Conservation (phyloP, 371 early-diverging fungal genomes). For the Dinochytrium kinnereticum region DNA sequence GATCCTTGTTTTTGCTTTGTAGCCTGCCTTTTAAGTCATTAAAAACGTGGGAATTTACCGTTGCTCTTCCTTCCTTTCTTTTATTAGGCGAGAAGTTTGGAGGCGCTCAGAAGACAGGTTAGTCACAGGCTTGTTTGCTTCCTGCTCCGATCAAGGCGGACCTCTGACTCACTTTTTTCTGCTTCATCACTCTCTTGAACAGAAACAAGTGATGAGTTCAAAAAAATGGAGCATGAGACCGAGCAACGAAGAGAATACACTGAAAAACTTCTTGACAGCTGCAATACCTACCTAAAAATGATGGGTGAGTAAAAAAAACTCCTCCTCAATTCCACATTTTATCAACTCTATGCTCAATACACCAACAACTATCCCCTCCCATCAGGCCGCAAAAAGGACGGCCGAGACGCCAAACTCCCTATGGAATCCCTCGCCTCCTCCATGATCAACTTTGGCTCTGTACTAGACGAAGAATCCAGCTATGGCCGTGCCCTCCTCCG, state of each 20-base stretch:
- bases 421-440: constrained; percentile 23
- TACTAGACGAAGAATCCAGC: background rate
- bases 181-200: background rate
- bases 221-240: constrained; percentile 51
- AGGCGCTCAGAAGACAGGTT: constrained; percentile 49
- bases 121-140: constrained; percentile 2
- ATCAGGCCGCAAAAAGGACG: constrained; percentile 15
- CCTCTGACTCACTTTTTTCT: too few relatives aligned
- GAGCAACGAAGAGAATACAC: constrained; percentile 45
- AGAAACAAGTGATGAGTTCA: constrained; percentile 59
- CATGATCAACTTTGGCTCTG: constrained; percentile 17
- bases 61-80: too few relatives aligned
- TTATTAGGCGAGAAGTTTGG: constrained; percentile 49
- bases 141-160: too few relatives aligned
- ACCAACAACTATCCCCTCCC: background rate
- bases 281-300: constrained; percentile 38
- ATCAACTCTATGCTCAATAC: background rate
- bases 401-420: constrained; percentile 26
- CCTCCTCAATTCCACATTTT: too few relatives aligned
- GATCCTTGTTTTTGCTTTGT: background rate
- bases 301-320: constrained; percentile 47
- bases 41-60: too few relatives aligned
- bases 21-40: too few relatives aligned
- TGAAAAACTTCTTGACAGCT: constrained; percentile 42
- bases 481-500: constrained; percentile 56